Percentiles rank a stretch among this genome's conserved stretches.
phyloP scores from a whole-genome alignment of 352 stramenopile genomes.

The Peronospora belbahrii region DNA sequence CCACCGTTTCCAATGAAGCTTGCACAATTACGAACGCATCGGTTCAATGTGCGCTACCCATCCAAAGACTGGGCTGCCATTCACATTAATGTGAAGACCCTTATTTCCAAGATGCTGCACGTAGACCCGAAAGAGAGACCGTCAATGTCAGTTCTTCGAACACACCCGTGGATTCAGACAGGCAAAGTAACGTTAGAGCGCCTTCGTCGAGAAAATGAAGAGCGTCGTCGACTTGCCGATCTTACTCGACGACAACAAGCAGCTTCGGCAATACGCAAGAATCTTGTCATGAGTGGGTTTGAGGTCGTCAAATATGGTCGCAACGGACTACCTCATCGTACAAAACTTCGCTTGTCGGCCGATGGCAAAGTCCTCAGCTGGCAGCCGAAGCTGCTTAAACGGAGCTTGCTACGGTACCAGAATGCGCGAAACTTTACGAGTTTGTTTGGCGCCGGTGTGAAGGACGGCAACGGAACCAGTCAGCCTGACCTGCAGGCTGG shows the following conservation, averaged over 20 bases:
- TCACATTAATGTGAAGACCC: conserved; percentile 53
- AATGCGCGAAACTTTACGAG: conserved; percentile 61
- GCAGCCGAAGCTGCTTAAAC: conserved; percentile 73
- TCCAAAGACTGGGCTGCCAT: conserved; percentile 73
- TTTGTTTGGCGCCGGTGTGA: conserved; percentile 45
- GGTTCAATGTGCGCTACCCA: conserved; percentile 76
- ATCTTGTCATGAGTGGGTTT: conserved; percentile 61
- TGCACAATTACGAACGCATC: conserved; percentile 67
- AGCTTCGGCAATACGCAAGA: conserved; percentile 58
- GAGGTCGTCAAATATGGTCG: conserved; percentile 77
- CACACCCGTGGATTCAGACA: conserved; percentile 55
- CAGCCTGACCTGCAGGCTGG: conserved; percentile 32
- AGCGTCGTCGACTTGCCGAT: conserved; percentile 37
- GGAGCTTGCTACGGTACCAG: conserved; percentile 57
- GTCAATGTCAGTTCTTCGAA: conserved; percentile 44
- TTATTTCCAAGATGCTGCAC: conserved; percentile 71
- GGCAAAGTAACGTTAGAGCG: conserved; percentile 44
- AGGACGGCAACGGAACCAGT: conserved; percentile 28
- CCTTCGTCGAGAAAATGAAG: conserved; percentile 34
- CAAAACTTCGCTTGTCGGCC: conserved; percentile 60
- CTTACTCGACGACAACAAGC: conserved; percentile 53
- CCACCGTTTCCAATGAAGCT: conserved; percentile 86
- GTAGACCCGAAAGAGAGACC: conserved; percentile 63
- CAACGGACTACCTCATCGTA: conserved; percentile 67
- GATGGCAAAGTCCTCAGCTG: conserved; percentile 66